phyloP scores from a whole-genome alignment of 306 rosid genomes.

The Rubus idaeus region DNA sequence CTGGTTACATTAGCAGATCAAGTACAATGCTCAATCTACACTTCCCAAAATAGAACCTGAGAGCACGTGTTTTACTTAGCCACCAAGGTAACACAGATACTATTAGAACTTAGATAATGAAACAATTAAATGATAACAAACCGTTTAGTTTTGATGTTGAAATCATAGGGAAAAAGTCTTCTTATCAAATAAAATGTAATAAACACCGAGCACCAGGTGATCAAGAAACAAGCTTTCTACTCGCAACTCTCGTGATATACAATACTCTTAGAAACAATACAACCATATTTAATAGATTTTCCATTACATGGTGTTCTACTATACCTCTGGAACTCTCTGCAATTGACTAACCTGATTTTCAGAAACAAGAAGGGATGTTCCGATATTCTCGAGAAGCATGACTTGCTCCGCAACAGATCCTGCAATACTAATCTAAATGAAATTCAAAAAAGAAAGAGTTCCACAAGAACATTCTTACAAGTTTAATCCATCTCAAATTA shows the following conservation, averaged over 20 bases:
- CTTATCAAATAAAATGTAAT: no score
- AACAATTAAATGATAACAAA: background rate
- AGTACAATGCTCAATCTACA: background rate
- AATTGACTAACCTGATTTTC: constrained; percentile 67
- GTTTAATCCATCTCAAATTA: background rate
- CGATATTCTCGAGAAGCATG: constrained; percentile 94
- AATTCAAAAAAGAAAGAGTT: background rate
- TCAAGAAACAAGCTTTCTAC: no score
- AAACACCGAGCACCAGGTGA: no score
- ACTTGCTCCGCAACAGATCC: constrained; percentile 93
- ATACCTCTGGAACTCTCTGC: background rate
- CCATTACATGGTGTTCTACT: background rate
- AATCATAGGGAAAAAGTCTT: no score
- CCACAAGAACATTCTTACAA: background rate
- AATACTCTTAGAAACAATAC: background rate
- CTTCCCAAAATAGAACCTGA: background rate
- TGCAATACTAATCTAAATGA: constrained; percentile 30
- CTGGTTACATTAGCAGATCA: background rate
- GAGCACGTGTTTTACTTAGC: background rate
- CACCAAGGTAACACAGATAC: background rate
- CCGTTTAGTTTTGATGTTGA: no score
- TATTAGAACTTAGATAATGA: background rate
- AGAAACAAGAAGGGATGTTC: constrained; percentile 95
- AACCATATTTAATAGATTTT: background rate
- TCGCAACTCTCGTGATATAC: background rate